phyloP scores from a whole-genome alignment of 2,329 filamentous ascomycete species.

The Talaromyces funiculosus region DNA sequence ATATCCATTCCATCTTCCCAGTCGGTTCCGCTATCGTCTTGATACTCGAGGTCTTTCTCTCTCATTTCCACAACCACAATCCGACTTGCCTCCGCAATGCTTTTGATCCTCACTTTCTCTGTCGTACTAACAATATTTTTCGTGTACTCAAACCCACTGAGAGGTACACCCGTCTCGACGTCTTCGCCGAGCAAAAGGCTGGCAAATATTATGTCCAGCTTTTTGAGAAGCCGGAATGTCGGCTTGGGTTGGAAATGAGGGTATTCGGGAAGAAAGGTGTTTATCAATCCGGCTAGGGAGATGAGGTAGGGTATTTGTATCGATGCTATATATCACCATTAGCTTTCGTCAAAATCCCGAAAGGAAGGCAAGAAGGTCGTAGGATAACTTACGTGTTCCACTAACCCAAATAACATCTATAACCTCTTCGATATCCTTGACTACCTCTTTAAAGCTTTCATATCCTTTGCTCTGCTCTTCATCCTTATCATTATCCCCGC shows the following conservation, averaged over 20 bases:
- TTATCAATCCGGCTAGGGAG: constrained; percentile 66
- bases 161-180: constrained; percentile 55
- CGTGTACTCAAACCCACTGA: constrained; percentile 66
- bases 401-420: constrained; percentile 81
- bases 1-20: constrained; percentile 37
- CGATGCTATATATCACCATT: constrained; percentile 48
- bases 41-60: constrained; percentile 43
- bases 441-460: constrained; percentile 62
- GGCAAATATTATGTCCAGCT: constrained; percentile 78
- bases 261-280: constrained; percentile 67
- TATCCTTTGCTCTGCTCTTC: constrained; percentile 47
- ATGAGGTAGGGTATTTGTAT: constrained; percentile 82
- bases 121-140: constrained; percentile 58
- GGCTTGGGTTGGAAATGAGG: constrained; percentile 56
- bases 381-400: constrained; percentile 65
- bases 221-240: constrained; percentile 66
- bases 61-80: constrained; percentile 62
- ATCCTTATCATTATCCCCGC: constrained; percentile 23
- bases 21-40: constrained; percentile 38
- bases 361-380: neutral
- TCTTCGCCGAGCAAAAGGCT: constrained; percentile 66
- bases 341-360: neutral
- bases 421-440: constrained; percentile 65
- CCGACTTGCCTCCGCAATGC: constrained; percentile 71
- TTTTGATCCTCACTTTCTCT: constrained; percentile 82